Conservation (phyloP, 202 grass and related monocot species). For the Cymbopogon flexuosus region DNA sequence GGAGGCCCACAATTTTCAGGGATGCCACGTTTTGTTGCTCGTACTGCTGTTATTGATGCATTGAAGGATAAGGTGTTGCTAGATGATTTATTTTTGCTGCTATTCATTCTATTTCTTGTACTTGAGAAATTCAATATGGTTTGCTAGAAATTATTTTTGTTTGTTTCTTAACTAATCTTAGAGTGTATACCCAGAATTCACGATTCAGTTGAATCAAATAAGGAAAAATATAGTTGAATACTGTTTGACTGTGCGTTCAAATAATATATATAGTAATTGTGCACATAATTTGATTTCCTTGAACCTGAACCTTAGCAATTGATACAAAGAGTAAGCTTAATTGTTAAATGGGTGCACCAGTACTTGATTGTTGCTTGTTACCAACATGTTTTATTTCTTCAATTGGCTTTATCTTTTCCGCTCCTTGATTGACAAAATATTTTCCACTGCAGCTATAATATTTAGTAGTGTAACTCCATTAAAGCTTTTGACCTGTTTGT, state of each 20-base stretch:
- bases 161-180: background rate
- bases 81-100: background rate
- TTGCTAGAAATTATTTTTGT: background rate
- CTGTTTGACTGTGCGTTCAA: background rate
- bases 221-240: background rate
- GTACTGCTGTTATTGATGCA: constrained; percentile 65
- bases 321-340: background rate
- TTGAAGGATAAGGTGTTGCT: constrained; percentile 58
- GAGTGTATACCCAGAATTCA: background rate
- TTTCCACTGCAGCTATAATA: background rate
- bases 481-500: background rate
- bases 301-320: background rate
- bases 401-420: background rate
- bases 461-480: background rate
- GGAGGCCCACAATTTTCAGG: constrained; percentile 71
- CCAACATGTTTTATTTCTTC: background rate
- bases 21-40: constrained; percentile 69
- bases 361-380: no score
- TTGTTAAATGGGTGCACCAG: background rate
- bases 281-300: background rate
- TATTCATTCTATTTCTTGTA: background rate
- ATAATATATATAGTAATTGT: background rate
- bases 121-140: background rate
- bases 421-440: no score
- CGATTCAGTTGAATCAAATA: background rate